Evolutionary conservation across 1,139 yeast species (phyloP), one percentile per base, ranked within the genome.

Genomic region (Geotrichum aggregatum): DNA sequence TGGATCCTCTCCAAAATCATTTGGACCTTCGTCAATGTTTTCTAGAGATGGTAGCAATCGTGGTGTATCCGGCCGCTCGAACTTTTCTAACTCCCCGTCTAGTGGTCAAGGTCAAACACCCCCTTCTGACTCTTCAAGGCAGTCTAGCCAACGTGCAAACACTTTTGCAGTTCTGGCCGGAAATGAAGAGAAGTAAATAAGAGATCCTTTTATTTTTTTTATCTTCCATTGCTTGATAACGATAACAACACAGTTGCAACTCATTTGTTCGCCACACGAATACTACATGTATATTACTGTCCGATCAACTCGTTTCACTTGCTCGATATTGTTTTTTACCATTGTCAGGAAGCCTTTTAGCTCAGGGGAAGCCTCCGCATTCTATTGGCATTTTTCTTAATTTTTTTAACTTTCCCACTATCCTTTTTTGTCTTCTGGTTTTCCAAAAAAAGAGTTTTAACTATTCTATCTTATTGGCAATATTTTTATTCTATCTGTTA

Each of bases 1-100:
- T 21, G 38, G 44, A 5, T 44, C 43, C 5, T 56, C 61, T 33
- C 59, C 59, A 38, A 60, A 60, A 26, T 59, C 62, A 28, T 56
- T 63, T 44, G 67, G 66, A 13, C 69, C 67, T 14, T 54, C 63
- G 34, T 61, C 68, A n/a, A 56, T 61, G 60, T 54, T 63, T 54
- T 63, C 62, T 58, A 59, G 67, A 36, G 66, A 63, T 24, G 52
- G 56, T 35, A 57, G 57, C 36, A 50, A 45, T 42, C 36, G 50
- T 34, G 41, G 39, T 14, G 13, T 52, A 26, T n/a, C 33, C 34
- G 30, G 56, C 19, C 18, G 48, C 13, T 18, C 42, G 8, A 50
- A 50, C 47, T 24, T 24, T 2, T 8, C 28, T 3, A 21, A 21
- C 42, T 39, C 42, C 2, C 53, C 65, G 10, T 57, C 65, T 5